phyloP scores from a whole-genome alignment of 495 filamentous ascomycete species.

The Penicillium soppii region DNA sequence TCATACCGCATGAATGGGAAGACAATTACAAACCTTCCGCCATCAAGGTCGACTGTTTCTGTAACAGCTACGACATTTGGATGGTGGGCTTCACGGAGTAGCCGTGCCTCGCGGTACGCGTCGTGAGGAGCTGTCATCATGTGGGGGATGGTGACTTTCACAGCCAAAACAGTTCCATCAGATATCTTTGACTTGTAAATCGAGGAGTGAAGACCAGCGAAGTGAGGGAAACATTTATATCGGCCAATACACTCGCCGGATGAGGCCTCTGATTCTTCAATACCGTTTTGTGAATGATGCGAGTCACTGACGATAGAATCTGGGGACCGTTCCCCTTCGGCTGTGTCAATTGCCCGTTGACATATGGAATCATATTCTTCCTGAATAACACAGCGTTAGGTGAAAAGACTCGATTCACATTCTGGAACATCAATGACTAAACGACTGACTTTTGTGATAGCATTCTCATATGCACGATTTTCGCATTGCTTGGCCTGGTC shows the following conservation, averaged over 20 bases:
- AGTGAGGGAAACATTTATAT: slow-evolving; percentile 69
- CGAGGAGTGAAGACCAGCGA: slow-evolving; percentile 75
- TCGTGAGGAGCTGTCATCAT: slow-evolving; percentile 75
- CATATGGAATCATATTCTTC: slow-evolving; percentile 48
- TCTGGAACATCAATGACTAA: background rate
- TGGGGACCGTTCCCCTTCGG: slow-evolving; percentile 24
- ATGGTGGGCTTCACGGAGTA: slow-evolving; percentile 54
- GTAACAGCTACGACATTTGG: slow-evolving; percentile 65
- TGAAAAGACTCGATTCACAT: background rate
- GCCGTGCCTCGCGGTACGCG: slow-evolving; percentile 70
- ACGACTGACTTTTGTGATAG: slow-evolving; percentile 37
- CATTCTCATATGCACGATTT: slow-evolving; percentile 39
- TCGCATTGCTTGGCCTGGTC: slow-evolving; percentile 39
- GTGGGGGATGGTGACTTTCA: slow-evolving; percentile 84
- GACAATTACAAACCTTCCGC: slow-evolving; percentile 68
- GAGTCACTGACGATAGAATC: slow-evolving; percentile 19
- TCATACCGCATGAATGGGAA: slow-evolving; percentile 82
- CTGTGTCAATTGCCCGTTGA: slow-evolving; percentile 40
- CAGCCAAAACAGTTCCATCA: slow-evolving; percentile 55
- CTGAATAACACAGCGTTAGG: slow-evolving; percentile 24
- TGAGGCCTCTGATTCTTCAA: slow-evolving; percentile 5
- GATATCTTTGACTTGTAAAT: slow-evolving; percentile 63
- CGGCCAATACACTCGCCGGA: slow-evolving; percentile 61
- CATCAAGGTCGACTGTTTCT: slow-evolving; percentile 68
- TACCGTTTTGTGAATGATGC: slow-evolving; percentile 13